These are phyloP conservation scores for Arabis alpina DNA, from an alignment of 345 rosid genomes.

Conservation along the genomic window DNA sequence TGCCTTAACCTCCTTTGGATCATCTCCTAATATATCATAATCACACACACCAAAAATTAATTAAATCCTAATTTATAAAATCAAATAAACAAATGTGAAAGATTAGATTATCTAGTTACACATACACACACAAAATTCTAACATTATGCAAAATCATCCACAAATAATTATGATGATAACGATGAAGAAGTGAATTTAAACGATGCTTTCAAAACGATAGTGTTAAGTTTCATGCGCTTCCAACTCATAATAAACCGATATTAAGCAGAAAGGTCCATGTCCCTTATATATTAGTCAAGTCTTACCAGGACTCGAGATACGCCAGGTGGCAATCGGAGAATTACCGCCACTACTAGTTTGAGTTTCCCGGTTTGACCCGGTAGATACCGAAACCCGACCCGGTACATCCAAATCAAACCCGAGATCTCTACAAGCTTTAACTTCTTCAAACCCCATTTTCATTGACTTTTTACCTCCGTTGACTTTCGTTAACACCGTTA, in stretches of 20 bases:
- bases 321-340: constrained; percentile 85
- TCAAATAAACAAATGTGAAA: background rate
- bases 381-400: constrained; percentile 44
- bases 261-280: too few relatives aligned
- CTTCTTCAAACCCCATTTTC: constrained; percentile 87
- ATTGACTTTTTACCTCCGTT: constrained; percentile 77
- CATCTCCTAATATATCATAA: constrained; percentile 63
- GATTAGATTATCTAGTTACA: too few relatives aligned
- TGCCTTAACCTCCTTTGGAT: constrained; percentile 94
- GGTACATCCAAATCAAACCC: constrained; percentile 89
- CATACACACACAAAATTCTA: too few relatives aligned
- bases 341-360: constrained; percentile 84
- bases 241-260: too few relatives aligned
- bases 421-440: constrained; percentile 84
- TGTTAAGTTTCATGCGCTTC: too few relatives aligned
- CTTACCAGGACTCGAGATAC: constrained; percentile 83
- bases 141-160: too few relatives aligned
- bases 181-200: too few relatives aligned
- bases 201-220: too few relatives aligned
- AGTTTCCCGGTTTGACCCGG: constrained; percentile 49
- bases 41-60: constrained; percentile 1
- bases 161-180: too few relatives aligned
- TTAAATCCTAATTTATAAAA: background rate
- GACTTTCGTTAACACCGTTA: constrained; percentile 80
- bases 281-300: too few relatives aligned